These are phyloP conservation scores for Ascocoryne sarcoides DNA, from an alignment of 2,329 filamentous ascomycete genomes.

Conservation along the genomic window DNA sequence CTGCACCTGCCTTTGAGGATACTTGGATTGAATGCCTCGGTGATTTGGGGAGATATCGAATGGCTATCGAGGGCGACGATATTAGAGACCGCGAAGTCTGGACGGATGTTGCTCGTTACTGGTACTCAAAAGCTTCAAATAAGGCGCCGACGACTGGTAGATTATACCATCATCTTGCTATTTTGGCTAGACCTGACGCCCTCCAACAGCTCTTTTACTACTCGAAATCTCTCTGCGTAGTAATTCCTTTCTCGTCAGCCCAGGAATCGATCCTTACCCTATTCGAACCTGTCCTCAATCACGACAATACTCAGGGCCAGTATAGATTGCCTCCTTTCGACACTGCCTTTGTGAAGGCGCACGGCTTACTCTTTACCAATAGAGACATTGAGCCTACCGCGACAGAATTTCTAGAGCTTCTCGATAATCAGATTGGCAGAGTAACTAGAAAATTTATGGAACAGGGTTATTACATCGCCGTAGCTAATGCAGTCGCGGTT, in stretches of 20 bases:
- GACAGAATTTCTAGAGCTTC: constrained; percentile 40
- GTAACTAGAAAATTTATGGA: constrained; percentile 37
- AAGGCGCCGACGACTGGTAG: constrained; percentile 63
- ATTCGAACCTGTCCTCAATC: constrained; percentile 44
- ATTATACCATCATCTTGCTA: constrained; percentile 78
- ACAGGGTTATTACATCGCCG: constrained; percentile 47
- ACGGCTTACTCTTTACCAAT: constrained; percentile 54
- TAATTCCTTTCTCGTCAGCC: constrained; percentile 31
- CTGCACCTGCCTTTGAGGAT: constrained; percentile 68
- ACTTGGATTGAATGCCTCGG: constrained; percentile 82
- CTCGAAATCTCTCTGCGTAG: constrained; percentile 55
- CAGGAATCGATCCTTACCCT: constrained; percentile 36
- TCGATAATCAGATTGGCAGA: constrained; percentile 50
- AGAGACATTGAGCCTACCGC: constrained; percentile 36
- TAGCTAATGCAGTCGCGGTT: constrained; percentile 33
- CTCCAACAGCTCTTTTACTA: constrained; percentile 65
- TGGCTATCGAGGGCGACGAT: constrained; percentile 82
- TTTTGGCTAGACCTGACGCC: constrained; percentile 57
- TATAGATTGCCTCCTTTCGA: constrained; percentile 57
- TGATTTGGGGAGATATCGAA: constrained; percentile 70
- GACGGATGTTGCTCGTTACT: constrained; percentile 66
- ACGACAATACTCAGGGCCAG: constrained; percentile 68
- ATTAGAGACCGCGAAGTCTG: constrained; percentile 64
- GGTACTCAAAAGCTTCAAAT: constrained; percentile 77
- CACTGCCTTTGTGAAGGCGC: constrained; percentile 51